Evolutionary conservation across 2,329 filamentous ascomycete genomes (phyloP).

Genomic region (Fusarium pseudograminearum): DNA sequence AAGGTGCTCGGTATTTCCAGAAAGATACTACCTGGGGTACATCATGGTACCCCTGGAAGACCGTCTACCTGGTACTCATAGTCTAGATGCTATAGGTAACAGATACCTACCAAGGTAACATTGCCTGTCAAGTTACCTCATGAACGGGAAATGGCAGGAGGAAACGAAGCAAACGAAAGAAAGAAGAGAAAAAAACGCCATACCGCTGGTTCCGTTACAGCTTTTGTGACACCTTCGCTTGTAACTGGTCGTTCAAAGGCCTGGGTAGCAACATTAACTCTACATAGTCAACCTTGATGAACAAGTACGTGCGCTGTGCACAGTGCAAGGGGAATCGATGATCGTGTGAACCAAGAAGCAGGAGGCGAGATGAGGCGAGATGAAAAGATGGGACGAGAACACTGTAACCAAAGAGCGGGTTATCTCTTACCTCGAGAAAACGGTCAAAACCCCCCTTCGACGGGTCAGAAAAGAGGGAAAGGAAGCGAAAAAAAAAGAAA

Average conservation of each 20-base stretch:
- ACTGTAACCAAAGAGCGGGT: constrained; percentile 13
- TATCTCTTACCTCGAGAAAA: constrained; percentile 22
- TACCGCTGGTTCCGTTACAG: constrained; percentile 16
- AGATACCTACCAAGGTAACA: background rate
- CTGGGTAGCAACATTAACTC: constrained; percentile 27
- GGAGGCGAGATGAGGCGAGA: constrained; percentile 1
- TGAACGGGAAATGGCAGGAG: constrained; percentile 3
- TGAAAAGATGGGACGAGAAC: background rate
- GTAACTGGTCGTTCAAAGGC: constrained; percentile 22
- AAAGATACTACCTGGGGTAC: background rate
- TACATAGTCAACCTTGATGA: constrained; percentile 7
- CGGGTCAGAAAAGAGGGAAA: constrained; percentile 2
- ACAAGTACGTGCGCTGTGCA: background rate
- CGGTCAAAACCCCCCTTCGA: background rate
- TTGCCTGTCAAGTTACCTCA: background rate
- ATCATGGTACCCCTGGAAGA: background rate
- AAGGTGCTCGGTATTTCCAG: constrained; percentile 5
- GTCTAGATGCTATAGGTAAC: background rate
- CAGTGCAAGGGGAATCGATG: constrained; percentile 4
- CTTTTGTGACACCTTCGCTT: constrained; percentile 9
- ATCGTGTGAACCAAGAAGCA: constrained; percentile 2
- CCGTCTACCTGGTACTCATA: background rate
- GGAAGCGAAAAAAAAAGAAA: constrained; percentile 8
- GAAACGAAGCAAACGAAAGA: constrained; percentile 9
- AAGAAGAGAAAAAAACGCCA: background rate